Conservation (phyloP, 768 basidiomycete species). For the Lactarius evosmus region DNA sequence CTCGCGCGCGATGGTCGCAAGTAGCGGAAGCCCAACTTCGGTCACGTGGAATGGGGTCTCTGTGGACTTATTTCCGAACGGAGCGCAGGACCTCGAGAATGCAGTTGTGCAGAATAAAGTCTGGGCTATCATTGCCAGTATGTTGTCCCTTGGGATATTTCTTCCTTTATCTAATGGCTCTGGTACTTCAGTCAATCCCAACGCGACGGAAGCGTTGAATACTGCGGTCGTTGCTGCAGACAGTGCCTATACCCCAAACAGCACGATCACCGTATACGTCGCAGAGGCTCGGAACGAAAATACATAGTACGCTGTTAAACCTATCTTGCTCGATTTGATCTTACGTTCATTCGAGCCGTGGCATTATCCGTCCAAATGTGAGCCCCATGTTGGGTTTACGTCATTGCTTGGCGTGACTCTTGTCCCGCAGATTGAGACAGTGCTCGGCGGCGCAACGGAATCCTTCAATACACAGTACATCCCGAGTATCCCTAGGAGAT, state of each 20-base stretch:
- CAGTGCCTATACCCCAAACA: constrained; percentile 41
- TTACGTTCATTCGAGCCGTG: constrained; percentile 13
- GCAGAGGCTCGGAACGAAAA: constrained; percentile 56
- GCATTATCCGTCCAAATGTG: background rate
- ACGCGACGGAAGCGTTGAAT: constrained; percentile 30
- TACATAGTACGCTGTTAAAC: constrained; percentile 42
- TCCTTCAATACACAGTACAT: constrained; percentile 38
- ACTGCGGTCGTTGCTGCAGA: constrained; percentile 33
- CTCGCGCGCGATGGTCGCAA: constrained; percentile 37
- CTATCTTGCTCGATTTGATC: background rate
- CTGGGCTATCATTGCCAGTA: constrained; percentile 57
- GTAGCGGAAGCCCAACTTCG: constrained; percentile 33
- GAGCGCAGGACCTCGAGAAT: constrained; percentile 41
- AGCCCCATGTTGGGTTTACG: background rate
- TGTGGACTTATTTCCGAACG: constrained; percentile 45
- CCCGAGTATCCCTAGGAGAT: constrained; percentile 29
- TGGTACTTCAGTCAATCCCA: constrained; percentile 38
- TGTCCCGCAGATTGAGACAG: constrained; percentile 31
- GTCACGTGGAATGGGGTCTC: constrained; percentile 48
- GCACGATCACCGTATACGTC: constrained; percentile 43
- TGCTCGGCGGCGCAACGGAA: constrained; percentile 41
- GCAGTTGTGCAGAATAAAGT: constrained; percentile 48
- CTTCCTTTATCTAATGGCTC: constrained; percentile 33
- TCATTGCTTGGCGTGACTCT: background rate
- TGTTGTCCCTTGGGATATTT: background rate